Base-by-base conservation (phyloP, 345 rosid genomes). In the Mangifera indica region DNA sequence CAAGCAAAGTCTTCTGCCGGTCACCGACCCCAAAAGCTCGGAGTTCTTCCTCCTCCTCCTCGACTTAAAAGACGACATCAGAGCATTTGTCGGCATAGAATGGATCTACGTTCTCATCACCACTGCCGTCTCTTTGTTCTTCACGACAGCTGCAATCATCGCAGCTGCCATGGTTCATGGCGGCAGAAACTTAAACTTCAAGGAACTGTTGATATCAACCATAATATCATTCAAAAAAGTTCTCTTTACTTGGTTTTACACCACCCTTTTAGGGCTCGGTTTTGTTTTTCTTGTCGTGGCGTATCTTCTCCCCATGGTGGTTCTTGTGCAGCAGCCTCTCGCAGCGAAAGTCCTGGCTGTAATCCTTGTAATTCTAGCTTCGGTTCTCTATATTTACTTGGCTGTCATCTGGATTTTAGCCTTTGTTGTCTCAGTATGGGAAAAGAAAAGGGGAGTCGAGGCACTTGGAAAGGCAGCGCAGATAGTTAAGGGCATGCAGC, bases 391-490 rank as follows among this genome's bases (percentile, higher is more conserved):
- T n/a, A 2, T 58, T 4, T 86, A 83, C 67, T 22, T 87, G n/a
- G 70, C 84, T 37, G 81, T 87, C 2, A 79, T 69, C 18, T 91
- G 88, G 97, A 45, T 26, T 25, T 49, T 86, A 13, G 87, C 91
- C 10, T 0, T 84, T 40, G 85, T 91, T 26, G 73, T 87, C 53
- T 91, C 97, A 46, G 79, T 84, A 14, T 70, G 86, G 7, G 97
- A 87, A 60, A 78, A 85, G 11, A 83, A 67, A 29, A 69, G 69
- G 22, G 93, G 97, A 55, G 71, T 84, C 10, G 84, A 82, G 77
- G 89, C 89, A 32, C 65, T 91, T 5, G 85, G 84, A 61, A 84
- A 87, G 85, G 97, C 93, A 17, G 82, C 81, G 61, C 61, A 62
- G 81, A 73, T 91, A 14, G 85, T 74, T 17, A 86, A 83, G 75